Evolutionary conservation across 805 yeast species (phyloP).

Genomic region (Ogataea minuta): DNA sequence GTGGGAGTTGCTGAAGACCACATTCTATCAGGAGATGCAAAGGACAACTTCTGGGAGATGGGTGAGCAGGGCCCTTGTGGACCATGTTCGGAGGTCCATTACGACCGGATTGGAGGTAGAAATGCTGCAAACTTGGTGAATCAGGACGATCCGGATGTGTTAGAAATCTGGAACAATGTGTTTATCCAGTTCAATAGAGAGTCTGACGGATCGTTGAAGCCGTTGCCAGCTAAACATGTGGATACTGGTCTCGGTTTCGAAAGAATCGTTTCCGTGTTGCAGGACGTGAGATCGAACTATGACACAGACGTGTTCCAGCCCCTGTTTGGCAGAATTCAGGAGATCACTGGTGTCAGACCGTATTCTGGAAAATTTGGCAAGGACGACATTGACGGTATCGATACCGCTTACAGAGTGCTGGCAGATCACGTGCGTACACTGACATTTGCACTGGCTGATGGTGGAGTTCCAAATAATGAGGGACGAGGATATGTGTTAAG

Average conservation of each 20-base stretch:
- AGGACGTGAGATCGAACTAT: conserved; percentile 87
- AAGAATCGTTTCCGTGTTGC: conserved; percentile 91
- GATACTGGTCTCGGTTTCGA: conserved; percentile 99
- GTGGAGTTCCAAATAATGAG: conserved; percentile 99
- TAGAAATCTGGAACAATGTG: conserved; percentile 97
- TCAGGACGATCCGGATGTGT: conserved; percentile 95
- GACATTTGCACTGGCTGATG: conserved; percentile 94
- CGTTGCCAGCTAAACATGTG: conserved; percentile 91
- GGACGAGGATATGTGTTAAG: conserved; percentile 98
- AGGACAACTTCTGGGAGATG: conserved; percentile 99
- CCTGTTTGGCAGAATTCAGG: conserved; percentile 79
- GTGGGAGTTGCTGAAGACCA: conserved; percentile 92
- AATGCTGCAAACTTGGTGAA: conserved; percentile 89
- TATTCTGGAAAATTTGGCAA: conserved; percentile 91
- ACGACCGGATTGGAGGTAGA: conserved; percentile 98
- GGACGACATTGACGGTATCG: conserved; percentile 92
- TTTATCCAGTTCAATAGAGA: conserved; percentile 97
- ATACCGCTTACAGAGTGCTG: conserved; percentile 95
- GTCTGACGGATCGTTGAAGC: conserved; percentile 70
- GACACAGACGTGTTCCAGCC: conserved; percentile 97
- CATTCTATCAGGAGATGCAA: conserved; percentile 84
- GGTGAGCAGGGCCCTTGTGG: conserved; percentile 99
- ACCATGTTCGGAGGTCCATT: conserved; percentile 97
- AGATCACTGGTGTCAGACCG: conserved; percentile 88
- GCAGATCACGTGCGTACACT: conserved; percentile 98